phyloP scores from a whole-genome alignment of 2,329 filamentous ascomycete genomes.

The Cordyceps javanica region DNA sequence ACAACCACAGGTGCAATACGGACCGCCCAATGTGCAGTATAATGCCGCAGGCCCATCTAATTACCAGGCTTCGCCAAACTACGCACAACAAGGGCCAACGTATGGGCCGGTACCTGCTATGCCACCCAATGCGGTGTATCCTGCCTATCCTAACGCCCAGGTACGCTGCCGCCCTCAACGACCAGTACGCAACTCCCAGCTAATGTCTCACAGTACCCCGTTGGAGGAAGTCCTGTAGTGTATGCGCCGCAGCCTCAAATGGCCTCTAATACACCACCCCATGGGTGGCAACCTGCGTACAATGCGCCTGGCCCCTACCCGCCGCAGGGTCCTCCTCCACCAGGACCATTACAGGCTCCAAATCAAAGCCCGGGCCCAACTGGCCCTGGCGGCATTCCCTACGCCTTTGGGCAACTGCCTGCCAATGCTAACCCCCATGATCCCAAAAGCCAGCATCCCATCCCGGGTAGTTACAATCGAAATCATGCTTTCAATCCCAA shows the following conservation, averaged over 20 bases:
- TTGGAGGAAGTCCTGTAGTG: slow-evolving; percentile 28
- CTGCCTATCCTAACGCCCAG: slow-evolving; percentile 39
- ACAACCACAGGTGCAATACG: slow-evolving; percentile 42
- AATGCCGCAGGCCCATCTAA: slow-evolving; percentile 30
- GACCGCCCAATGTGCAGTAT: slow-evolving; percentile 27
- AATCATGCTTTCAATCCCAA: slow-evolving; percentile 84
- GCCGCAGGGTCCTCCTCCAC: slow-evolving; percentile 19
- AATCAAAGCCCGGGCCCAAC: slow-evolving; percentile 17
- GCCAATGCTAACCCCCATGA: slow-evolving; percentile 63
- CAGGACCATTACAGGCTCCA: slow-evolving; percentile 18
- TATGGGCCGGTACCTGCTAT: slow-evolving; percentile 40
- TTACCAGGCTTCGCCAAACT: slow-evolving; percentile 40
- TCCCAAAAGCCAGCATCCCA: slow-evolving; percentile 70
- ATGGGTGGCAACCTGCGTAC: slow-evolving; percentile 33
- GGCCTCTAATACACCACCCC: slow-evolving; percentile 23
- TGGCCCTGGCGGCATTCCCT: slow-evolving; percentile 41
- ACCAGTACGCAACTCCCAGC: background rate
- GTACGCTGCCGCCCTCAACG: slow-evolving; percentile 29
- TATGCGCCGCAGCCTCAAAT: slow-evolving; percentile 32
- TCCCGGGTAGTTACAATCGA: slow-evolving; percentile 77
- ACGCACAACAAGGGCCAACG: slow-evolving; percentile 35
- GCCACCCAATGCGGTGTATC: slow-evolving; percentile 28
- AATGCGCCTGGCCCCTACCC: slow-evolving; percentile 25
- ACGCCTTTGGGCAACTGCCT: slow-evolving; percentile 74
- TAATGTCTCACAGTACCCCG: slow-evolving; percentile 23